Evolutionary conservation across 2,329 filamentous ascomycete genomes (phyloP).

Genomic region (Exophiala dermatitidis): DNA sequence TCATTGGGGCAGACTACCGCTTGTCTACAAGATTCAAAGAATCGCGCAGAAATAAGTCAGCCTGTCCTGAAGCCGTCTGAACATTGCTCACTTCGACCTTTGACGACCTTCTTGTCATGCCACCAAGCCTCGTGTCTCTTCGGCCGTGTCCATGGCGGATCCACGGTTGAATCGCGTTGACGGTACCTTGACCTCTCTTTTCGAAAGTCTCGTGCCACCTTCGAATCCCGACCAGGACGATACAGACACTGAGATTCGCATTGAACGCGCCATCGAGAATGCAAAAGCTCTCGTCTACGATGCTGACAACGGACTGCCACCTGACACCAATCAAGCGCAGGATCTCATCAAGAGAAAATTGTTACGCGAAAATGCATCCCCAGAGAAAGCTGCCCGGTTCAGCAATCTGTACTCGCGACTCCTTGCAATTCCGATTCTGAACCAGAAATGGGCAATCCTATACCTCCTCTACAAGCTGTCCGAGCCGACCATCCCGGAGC

Average conservation of each 20-base stretch:
- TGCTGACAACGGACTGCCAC: slow-evolving; percentile 19
- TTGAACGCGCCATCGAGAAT: slow-evolving; percentile 53
- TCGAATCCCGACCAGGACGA: slow-evolving; percentile 57
- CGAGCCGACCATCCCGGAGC: slow-evolving; percentile 51
- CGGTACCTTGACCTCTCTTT: slow-evolving; percentile 70
- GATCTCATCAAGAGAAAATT: slow-evolving; percentile 87
- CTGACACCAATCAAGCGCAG: slow-evolving; percentile 75
- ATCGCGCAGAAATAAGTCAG: too few species aligned
- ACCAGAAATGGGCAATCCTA: slow-evolving; percentile 94
- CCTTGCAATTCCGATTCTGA: slow-evolving; percentile 81
- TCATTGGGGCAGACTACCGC: too few species aligned
- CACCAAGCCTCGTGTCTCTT: background rate
- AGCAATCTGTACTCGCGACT: slow-evolving; percentile 85
- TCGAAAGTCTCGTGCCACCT: slow-evolving; percentile 64
- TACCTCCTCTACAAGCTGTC: slow-evolving; percentile 82
- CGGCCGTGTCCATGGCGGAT: slow-evolving; percentile 45
- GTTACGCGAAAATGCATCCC: slow-evolving; percentile 66
- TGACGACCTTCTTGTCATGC: slow-evolving; percentile 14
- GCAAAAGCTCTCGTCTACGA: slow-evolving; percentile 43
- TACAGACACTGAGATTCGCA: slow-evolving; percentile 59
- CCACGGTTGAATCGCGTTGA: slow-evolving; percentile 58
- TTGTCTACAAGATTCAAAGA: too few species aligned
- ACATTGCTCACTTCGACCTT: too few species aligned
- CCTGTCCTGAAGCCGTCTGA: too few species aligned
- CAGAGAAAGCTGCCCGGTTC: slow-evolving; percentile 70